Percentiles rank a stretch among this genome's conserved stretches.
Evolutionary conservation across 2,329 filamentous ascomycete species (phyloP).

Genomic region (Xylaria sp.): DNA sequence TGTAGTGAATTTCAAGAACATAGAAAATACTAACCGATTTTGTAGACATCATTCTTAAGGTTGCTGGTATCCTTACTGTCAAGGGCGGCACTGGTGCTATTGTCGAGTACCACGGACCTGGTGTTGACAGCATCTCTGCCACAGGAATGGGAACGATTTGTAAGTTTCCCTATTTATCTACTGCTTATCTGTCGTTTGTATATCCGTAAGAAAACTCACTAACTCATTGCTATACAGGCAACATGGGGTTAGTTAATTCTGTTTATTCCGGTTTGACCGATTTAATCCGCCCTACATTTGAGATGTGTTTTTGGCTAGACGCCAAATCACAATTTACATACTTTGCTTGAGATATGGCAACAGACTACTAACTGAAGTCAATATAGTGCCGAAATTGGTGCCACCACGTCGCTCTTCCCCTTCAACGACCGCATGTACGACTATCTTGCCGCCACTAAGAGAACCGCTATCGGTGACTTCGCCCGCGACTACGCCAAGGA

Average conservation of each 20-base stretch:
- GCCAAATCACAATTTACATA: neutral
- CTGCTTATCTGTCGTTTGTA: neutral
- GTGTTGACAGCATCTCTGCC: conserved; percentile 76
- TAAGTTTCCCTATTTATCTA: conserved; percentile 13
- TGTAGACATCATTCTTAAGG: conserved; percentile 93
- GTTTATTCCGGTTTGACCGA: too few species aligned
- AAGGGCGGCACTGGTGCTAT: conserved; percentile 97
- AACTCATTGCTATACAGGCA: conserved; percentile 45
- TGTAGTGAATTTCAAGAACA: neutral
- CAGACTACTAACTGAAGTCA: conserved; percentile 34
- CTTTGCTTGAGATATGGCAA: neutral
- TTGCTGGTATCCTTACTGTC: conserved; percentile 95
- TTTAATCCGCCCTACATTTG: neutral
- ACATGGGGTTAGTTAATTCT: conserved; percentile 60
- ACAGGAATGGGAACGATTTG: conserved; percentile 89
- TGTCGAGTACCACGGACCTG: conserved; percentile 77
- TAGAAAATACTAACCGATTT: conserved; percentile 24
- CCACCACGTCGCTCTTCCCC: conserved; percentile 94
- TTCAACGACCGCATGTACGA: conserved; percentile 99
- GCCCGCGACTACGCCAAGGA: conserved; percentile 85
- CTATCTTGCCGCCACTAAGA: conserved; percentile 92
- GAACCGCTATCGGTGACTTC: conserved; percentile 89
- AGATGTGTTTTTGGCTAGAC: neutral
- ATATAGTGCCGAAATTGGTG: conserved; percentile 73
- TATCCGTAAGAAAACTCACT: conserved; percentile 5